Percentiles rank a stretch among this genome's conserved stretches.
These are phyloP conservation scores for Ilyonectria robusta DNA, from an alignment of 2,329 filamentous ascomycete species.

Conservation along the genomic window DNA sequence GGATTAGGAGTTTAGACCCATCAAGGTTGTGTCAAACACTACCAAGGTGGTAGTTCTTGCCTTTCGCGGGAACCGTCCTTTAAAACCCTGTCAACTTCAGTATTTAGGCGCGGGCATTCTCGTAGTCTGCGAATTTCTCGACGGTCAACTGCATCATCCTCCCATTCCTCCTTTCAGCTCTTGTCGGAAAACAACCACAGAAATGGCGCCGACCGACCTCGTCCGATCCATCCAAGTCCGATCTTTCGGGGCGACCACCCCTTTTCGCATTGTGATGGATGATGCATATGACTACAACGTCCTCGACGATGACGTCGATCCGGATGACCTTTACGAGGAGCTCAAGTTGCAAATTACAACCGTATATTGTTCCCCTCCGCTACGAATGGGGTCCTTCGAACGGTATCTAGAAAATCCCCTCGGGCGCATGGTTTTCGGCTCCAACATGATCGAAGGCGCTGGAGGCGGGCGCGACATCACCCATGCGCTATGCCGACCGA, in stretches of 20 bases:
- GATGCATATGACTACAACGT: conserved; percentile 8
- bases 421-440: conserved; percentile 19
- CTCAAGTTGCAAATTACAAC: not conserved
- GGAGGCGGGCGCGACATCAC: conserved; percentile 1
- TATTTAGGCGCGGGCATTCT: too few species aligned
- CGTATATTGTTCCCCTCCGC: too few species aligned
- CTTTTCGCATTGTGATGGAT: conserved; percentile 1
- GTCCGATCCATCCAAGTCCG: not conserved
- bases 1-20: too few species aligned
- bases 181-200: too few species aligned
- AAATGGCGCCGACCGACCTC: too few species aligned
- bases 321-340: not conserved
- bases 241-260: not conserved
- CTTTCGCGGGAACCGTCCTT: too few species aligned
- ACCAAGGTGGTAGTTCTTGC: too few species aligned
- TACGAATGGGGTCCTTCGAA: not conserved
- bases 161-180: too few species aligned
- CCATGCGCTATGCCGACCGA: not conserved
- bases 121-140: too few species aligned
- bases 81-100: too few species aligned
- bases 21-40: too few species aligned
- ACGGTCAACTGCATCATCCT: too few species aligned
- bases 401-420: not conserved
- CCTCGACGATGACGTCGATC: conserved; percentile 1
- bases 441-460: conserved; percentile 28